These are phyloP conservation scores for Wickerhamomyces alni DNA, from an alignment of 805 yeast species.

Conservation along the genomic window DNA sequence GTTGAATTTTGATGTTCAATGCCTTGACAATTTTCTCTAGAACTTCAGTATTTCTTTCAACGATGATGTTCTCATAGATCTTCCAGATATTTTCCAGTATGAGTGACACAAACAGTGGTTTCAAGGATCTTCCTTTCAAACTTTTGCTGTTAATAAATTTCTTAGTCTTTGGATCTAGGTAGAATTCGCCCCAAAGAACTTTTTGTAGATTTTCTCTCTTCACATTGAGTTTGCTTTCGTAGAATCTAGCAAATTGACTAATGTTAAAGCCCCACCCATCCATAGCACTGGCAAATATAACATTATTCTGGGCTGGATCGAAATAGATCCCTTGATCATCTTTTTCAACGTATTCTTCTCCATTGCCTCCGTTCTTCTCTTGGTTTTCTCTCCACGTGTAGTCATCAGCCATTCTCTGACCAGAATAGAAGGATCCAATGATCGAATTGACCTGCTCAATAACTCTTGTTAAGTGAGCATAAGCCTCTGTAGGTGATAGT, in stretches of 20 bases:
- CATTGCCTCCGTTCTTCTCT: slow-evolving; percentile 32
- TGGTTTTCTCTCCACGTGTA: slow-evolving; percentile 64
- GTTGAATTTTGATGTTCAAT: slow-evolving; percentile 58
- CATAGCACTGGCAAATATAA: slow-evolving; percentile 82
- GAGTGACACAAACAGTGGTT: slow-evolving; percentile 82
- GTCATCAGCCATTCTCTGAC: slow-evolving; percentile 89
- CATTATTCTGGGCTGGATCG: slow-evolving; percentile 82
- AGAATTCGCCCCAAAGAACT: slow-evolving; percentile 95
- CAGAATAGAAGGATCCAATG: slow-evolving; percentile 86
- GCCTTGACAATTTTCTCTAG: slow-evolving; percentile 71
- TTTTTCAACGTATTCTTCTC: slow-evolving; percentile 59
- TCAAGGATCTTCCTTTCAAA: slow-evolving; percentile 52
- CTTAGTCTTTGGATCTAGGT: slow-evolving; percentile 83
- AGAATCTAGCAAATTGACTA: slow-evolving; percentile 81
- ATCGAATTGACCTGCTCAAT: slow-evolving; percentile 95
- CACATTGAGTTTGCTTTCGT: slow-evolving; percentile 79
- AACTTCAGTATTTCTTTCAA: slow-evolving; percentile 62
- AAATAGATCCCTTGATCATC: slow-evolving; percentile 83
- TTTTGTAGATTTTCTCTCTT: slow-evolving; percentile 72
- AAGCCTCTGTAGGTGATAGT: slow-evolving; percentile 80
- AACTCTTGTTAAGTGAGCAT: slow-evolving; percentile 65
- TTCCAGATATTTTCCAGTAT: slow-evolving; percentile 91
- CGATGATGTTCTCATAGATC: slow-evolving; percentile 65
- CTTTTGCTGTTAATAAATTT: slow-evolving; percentile 67
- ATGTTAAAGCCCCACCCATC: slow-evolving; percentile 98